Conservation (phyloP, 73 alveolate genomes). For the Paramecium pentaurelia region DNA sequence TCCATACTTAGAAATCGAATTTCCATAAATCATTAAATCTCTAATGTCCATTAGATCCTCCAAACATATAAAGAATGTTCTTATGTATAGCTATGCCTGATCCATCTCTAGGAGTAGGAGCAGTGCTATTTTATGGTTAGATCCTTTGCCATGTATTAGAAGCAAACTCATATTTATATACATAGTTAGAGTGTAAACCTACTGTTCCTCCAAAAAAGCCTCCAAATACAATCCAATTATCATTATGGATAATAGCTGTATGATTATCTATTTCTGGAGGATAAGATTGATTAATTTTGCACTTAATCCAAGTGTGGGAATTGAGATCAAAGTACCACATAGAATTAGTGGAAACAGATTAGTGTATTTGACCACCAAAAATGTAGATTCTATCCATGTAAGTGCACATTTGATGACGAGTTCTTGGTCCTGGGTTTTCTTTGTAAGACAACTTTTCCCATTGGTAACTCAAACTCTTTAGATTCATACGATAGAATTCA, state of each 20-base stretch:
- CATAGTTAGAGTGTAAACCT: constrained; percentile 47
- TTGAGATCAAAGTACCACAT: constrained; percentile 15
- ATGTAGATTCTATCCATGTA: neutral
- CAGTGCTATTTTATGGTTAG: neutral
- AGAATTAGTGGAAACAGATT: neutral
- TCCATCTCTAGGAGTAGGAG: constrained; percentile 53
- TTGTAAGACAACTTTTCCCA: constrained; percentile 48
- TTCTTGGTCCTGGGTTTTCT: constrained; percentile 55
- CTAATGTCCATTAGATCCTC: constrained; percentile 60
- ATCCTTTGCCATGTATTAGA: constrained; percentile 25
- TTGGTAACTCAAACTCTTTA: neutral
- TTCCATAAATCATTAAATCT: constrained; percentile 58
- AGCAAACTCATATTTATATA: constrained; percentile 13
- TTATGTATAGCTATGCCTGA: neutral
- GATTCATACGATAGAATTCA: constrained; percentile 51
- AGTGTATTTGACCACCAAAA: constrained; percentile 23
- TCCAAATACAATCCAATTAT: constrained; percentile 22
- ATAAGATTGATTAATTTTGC: constrained; percentile 5
- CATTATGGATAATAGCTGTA: neutral
- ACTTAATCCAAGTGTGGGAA: neutral
- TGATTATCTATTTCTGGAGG: constrained; percentile 36
- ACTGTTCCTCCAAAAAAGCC: constrained; percentile 49
- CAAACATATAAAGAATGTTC: constrained; percentile 44
- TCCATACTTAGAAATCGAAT: neutral
- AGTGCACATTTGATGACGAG: neutral